These are phyloP conservation scores for Candida silvicultrix DNA, from an alignment of 805 yeast species.

Conservation along the genomic window DNA sequence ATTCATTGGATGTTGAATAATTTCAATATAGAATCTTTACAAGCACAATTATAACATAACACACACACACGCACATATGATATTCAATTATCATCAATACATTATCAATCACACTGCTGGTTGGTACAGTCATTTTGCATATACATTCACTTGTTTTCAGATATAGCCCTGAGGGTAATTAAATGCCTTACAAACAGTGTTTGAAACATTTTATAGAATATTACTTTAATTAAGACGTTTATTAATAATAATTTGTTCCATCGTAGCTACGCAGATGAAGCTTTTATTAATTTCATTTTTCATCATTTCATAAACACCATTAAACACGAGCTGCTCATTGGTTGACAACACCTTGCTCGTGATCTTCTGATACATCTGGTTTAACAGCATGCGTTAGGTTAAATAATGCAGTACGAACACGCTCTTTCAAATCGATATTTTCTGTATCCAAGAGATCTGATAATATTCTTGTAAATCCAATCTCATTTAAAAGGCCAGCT, in stretches of 20 bases:
- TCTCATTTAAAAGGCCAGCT: conserved; percentile 28
- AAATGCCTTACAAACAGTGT: neutral
- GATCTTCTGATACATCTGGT: neutral
- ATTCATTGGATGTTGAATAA: conserved; percentile 24
- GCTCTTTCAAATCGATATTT: conserved; percentile 37
- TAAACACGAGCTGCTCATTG: neutral
- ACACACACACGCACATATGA: too few species aligned
- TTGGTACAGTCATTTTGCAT: neutral
- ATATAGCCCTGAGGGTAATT: neutral
- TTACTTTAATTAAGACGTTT: neutral
- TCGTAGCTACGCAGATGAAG: too few species aligned
- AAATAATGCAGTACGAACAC: conserved; percentile 41
- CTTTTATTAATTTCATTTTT: too few species aligned
- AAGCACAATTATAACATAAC: too few species aligned
- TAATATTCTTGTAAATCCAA: conserved; percentile 37
- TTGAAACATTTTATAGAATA: neutral
- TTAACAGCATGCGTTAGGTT: conserved; percentile 18
- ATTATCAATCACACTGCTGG: too few species aligned
- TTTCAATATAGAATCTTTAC: neutral
- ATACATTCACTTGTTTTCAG: neutral
- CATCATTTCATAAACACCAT: neutral
- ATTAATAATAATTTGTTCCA: neutral
- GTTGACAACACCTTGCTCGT: too few species aligned
- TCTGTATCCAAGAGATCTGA: conserved; percentile 24
- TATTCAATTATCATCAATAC: too few species aligned